Evolutionary conservation across 306 rosid genomes (phyloP).

Genomic region (Ammopiptanthus mongolicus): DNA sequence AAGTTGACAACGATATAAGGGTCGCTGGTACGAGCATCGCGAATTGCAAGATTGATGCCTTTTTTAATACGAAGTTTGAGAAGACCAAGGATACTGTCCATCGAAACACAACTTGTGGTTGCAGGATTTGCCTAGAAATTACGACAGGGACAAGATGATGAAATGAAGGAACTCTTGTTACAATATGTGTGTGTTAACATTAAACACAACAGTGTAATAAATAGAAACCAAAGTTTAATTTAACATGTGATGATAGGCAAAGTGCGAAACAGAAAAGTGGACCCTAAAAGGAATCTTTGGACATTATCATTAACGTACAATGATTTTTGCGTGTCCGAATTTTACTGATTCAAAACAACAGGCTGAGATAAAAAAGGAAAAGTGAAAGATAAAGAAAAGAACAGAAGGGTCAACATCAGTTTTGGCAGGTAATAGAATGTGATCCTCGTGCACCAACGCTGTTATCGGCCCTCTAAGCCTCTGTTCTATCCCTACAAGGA

Average conservation of each 20-base stretch:
- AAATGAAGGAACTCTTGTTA: not conserved
- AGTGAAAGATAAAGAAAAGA: not conserved
- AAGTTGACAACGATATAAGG: conserved; percentile 57
- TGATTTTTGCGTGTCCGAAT: not conserved
- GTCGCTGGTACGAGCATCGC: conserved; percentile 67
- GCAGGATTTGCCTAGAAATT: not conserved
- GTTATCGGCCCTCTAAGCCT: not conserved
- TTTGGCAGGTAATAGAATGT: not conserved
- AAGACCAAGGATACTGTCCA: conserved; percentile 56
- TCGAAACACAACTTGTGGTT: conserved; percentile 6
- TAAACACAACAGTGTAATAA: not conserved
- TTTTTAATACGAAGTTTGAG: conserved; percentile 55
- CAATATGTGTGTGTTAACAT: not conserved
- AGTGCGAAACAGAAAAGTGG: not conserved
- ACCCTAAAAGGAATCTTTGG: not conserved
- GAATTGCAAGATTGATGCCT: conserved; percentile 70
- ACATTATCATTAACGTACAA: not conserved
- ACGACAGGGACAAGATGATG: not conserved
- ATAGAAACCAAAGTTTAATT: not conserved
- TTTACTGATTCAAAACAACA: not conserved
- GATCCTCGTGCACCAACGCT: not conserved
- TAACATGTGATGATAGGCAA: not conserved
- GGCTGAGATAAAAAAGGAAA: not conserved
- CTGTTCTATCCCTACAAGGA: not conserved
- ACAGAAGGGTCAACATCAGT: not conserved